Conservation (phyloP, 352 stramenopile genomes). For the Globisporangium nunn region DNA sequence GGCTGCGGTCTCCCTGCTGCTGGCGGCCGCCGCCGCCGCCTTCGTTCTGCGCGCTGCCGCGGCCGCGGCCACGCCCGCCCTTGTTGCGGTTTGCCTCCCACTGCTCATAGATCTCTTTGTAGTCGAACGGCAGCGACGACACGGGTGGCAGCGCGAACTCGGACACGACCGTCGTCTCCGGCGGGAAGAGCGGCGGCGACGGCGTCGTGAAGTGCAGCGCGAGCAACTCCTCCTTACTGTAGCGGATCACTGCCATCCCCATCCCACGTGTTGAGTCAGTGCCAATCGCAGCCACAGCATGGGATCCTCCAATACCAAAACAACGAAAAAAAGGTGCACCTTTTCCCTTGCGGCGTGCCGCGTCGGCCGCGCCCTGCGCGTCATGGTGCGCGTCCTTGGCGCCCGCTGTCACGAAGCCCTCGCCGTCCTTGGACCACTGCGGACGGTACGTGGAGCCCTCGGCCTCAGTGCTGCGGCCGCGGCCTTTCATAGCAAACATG, state of each 20-base stretch:
- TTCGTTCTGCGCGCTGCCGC: slow-evolving; percentile 23
- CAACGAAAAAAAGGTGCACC: slow-evolving; percentile 17
- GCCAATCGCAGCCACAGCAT: too few relatives aligned
- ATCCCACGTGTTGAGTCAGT: too few relatives aligned
- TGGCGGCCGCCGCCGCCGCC: slow-evolving; percentile 14
- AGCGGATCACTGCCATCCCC: slow-evolving; percentile 44
- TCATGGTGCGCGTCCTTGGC: slow-evolving; percentile 19
- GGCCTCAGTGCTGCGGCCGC: slow-evolving; percentile 62
- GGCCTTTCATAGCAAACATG: slow-evolving; percentile 87
- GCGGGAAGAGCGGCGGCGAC: slow-evolving; percentile 39
- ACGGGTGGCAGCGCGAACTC: slow-evolving; percentile 65
- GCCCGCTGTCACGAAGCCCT: slow-evolving; percentile 67
- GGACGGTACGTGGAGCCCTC: slow-evolving; percentile 66
- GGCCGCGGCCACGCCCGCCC: slow-evolving; percentile 60
- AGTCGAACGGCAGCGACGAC: slow-evolving; percentile 73
- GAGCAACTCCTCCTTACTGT: slow-evolving; percentile 75
- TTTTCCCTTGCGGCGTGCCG: slow-evolving; percentile 63
- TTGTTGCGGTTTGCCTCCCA: slow-evolving; percentile 79
- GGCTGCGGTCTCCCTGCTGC: slow-evolving; percentile 31
- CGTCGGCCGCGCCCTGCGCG: slow-evolving; percentile 18
- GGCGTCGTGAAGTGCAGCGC: slow-evolving; percentile 57
- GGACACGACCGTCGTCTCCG: slow-evolving; percentile 60
- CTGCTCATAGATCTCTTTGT: slow-evolving; percentile 86
- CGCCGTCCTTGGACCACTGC: slow-evolving; percentile 83
- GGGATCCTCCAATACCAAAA: not conserved